phyloP scores from a whole-genome alignment of 306 rosid genomes.

The Inga oerstediana region DNA sequence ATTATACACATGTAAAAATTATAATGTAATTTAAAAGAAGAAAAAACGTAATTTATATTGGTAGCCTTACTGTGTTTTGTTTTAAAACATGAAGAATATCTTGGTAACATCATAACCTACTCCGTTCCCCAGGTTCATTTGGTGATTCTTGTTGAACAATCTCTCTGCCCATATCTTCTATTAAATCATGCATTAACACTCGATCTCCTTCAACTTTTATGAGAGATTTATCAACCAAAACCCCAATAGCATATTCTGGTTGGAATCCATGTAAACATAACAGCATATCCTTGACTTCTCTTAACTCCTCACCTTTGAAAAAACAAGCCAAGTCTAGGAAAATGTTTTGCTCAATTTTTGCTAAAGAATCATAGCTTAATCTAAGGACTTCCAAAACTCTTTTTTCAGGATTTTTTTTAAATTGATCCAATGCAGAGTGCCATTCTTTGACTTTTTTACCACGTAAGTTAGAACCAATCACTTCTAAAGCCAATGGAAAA shows the following conservation, averaged over 20 bases:
- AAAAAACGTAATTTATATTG: not conserved
- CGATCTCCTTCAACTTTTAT: not conserved
- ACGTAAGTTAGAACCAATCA: not conserved
- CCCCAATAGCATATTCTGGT: not conserved
- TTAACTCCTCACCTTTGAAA: not conserved
- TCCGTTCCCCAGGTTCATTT: not conserved
- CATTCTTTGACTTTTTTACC: not conserved
- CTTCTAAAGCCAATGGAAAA: slow-evolving; percentile 1
- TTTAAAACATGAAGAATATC: not conserved
- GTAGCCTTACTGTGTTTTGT: not conserved
- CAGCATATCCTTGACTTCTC: not conserved
- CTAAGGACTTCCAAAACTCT: not conserved
- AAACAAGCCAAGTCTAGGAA: slow-evolving; percentile 14
- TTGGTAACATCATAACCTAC: not conserved
- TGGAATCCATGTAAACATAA: not conserved
- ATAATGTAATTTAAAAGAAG: not conserved
- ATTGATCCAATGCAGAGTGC: not conserved
- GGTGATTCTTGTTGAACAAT: not conserved
- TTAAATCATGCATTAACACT: not conserved
- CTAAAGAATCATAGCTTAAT: not conserved
- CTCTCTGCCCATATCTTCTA: slow-evolving; percentile 7
- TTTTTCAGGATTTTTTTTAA: not conserved
- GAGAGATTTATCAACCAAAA: not conserved
- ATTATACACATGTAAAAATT: not conserved
- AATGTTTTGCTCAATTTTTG: not conserved